These are phyloP conservation scores for Schizosaccharomyces osmophilus DNA, from an alignment of 805 yeast genomes.

Conservation along the genomic window DNA sequence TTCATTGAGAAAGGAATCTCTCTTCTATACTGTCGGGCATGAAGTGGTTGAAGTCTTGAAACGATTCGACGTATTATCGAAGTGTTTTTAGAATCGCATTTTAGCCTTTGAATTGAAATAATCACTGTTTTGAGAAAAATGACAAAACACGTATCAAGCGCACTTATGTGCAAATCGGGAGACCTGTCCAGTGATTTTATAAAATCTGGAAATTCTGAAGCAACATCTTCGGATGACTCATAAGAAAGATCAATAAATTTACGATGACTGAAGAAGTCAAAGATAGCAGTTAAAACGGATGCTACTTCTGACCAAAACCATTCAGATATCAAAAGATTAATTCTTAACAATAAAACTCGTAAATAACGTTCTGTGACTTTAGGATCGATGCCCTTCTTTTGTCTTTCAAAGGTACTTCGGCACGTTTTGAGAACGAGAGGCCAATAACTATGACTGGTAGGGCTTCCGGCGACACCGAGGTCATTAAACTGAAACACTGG, in stretches of 20 bases:
- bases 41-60: conserved; percentile 10
- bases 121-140: conserved; percentile 9
- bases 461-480: neutral
- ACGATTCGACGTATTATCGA: conserved; percentile 4
- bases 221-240: neutral
- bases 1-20: conserved; percentile 6
- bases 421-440: neutral
- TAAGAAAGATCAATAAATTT: neutral
- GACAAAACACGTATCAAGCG: conserved; percentile 10
- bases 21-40: conserved; percentile 9
- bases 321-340: neutral
- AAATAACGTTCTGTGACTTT: neutral
- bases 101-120: conserved; percentile 3
- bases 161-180: conserved; percentile 5
- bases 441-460: neutral
- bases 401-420: neutral
- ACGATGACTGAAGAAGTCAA: neutral
- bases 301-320: neutral
- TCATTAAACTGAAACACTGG: neutral
- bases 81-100: neutral
- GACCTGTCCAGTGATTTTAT: conserved; percentile 4
- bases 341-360: neutral
- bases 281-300: neutral
- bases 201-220: conserved; percentile 9
- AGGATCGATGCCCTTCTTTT: neutral